Conservation (phyloP, 108 stramenopile species). For the Nitzschia sp. region DNA sequence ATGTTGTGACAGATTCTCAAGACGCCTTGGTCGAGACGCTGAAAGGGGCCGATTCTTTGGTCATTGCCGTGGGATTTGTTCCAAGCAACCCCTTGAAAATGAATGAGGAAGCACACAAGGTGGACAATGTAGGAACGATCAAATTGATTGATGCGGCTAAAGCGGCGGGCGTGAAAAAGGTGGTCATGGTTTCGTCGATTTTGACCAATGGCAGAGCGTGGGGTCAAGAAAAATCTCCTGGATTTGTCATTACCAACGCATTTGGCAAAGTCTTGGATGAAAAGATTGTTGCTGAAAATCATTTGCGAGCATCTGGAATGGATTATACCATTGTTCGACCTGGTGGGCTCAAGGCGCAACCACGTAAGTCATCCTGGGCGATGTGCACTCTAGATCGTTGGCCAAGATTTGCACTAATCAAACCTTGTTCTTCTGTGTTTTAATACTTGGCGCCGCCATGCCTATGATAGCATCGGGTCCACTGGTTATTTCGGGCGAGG, state of each 20-base stretch:
- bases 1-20: constrained; percentile 62
- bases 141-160: constrained; percentile 81
- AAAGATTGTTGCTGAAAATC: constrained; percentile 78
- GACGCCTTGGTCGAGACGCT: constrained; percentile 50
- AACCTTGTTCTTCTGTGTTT: no score
- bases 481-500: constrained; percentile 65
- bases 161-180: constrained; percentile 71
- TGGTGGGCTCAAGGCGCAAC: constrained; percentile 71
- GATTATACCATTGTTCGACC: constrained; percentile 87
- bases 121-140: constrained; percentile 82
- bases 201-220: constrained; percentile 74
- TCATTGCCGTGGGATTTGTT: constrained; percentile 81
- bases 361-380: neutral
- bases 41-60: constrained; percentile 57
- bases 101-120: constrained; percentile 75
- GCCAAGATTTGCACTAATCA: no score
- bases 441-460: no score
- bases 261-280: constrained; percentile 84
- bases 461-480: constrained; percentile 49
- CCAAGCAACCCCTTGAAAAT: constrained; percentile 82
- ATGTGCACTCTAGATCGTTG: neutral
- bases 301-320: constrained; percentile 58
- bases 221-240: constrained; percentile 85
- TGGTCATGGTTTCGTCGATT: constrained; percentile 80
- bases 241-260: constrained; percentile 81